A percentile compares a stretch with the other conserved stretches of the same genome.
These are phyloP conservation scores for Solanum tarijense DNA, from an alignment of 257 asterid species.

Conservation along the genomic window DNA sequence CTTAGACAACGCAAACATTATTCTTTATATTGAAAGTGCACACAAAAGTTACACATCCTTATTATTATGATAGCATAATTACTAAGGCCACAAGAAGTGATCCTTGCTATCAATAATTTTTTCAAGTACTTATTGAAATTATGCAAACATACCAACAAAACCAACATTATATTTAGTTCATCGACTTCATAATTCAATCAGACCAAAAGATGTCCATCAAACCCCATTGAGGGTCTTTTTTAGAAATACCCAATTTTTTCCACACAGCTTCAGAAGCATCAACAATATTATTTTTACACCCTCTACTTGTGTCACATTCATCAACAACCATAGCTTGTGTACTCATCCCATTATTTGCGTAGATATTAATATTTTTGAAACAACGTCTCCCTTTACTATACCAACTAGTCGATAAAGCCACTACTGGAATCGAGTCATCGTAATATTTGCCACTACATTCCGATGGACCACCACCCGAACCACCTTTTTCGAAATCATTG, in stretches of 20 bases:
- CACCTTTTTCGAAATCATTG: conserved; percentile 10
- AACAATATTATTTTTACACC: conserved; percentile 20
- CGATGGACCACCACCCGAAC: conserved; percentile 16
- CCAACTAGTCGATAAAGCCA: conserved; percentile 17
- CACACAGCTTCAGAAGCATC: conserved; percentile 29
- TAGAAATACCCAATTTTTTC: conserved; percentile 11
- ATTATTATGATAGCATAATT: background rate
- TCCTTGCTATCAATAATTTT: background rate
- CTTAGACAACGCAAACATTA: background rate
- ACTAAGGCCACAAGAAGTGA: background rate
- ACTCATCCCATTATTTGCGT: conserved; percentile 11
- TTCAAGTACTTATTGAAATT: background rate
- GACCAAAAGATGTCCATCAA: conserved; percentile 20
- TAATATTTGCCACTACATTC: conserved; percentile 17
- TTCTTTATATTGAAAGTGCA: background rate
- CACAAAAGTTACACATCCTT: background rate
- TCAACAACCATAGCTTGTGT: conserved; percentile 20
- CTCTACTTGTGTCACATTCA: conserved; percentile 16
- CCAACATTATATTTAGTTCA: background rate
- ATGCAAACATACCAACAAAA: background rate
- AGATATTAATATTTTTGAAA: conserved; percentile 2
- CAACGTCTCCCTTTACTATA: conserved; percentile 8
- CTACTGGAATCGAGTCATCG: conserved; percentile 7
- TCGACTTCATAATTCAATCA: conserved; percentile 1
- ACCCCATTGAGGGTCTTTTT: conserved; percentile 6